Evolutionary conservation across 805 yeast species (phyloP).

Genomic region (Sugiyamaella qingdaonensis): DNA sequence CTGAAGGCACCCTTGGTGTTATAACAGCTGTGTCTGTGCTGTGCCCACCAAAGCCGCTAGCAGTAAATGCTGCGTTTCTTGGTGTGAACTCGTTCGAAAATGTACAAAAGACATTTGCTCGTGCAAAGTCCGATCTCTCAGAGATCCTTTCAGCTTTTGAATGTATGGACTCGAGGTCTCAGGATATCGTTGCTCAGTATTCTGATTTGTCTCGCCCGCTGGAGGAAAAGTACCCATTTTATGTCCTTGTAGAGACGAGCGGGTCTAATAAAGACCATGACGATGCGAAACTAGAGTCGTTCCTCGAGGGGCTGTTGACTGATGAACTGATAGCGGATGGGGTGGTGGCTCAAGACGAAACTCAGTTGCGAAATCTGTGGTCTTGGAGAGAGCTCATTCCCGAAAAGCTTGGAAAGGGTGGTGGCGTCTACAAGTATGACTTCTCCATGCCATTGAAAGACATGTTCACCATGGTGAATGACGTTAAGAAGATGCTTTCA

Average conservation of each 20-base stretch:
- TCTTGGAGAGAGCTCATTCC: slow-evolving; percentile 93
- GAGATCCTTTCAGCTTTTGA: slow-evolving; percentile 92
- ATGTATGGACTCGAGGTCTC: slow-evolving; percentile 81
- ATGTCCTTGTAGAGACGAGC: slow-evolving; percentile 89
- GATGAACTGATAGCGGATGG: slow-evolving; percentile 85
- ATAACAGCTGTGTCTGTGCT: slow-evolving; percentile 86
- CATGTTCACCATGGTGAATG: slow-evolving; percentile 78
- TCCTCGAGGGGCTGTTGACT: slow-evolving; percentile 82
- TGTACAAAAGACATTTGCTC: slow-evolving; percentile 77
- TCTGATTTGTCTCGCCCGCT: slow-evolving; percentile 66
- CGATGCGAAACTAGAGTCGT: slow-evolving; percentile 79
- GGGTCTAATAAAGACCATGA: slow-evolving; percentile 94
- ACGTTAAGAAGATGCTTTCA: slow-evolving; percentile 56
- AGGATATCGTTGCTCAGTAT: slow-evolving; percentile 39
- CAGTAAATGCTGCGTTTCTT: slow-evolving; percentile 81
- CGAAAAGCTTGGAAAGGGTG: slow-evolving; percentile 77
- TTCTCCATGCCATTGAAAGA: slow-evolving; percentile 84
- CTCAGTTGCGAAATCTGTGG: slow-evolving; percentile 83
- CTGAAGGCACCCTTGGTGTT: slow-evolving; percentile 89
- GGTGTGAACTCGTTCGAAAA: slow-evolving; percentile 77
- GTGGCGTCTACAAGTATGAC: slow-evolving; percentile 97
- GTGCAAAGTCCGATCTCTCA: slow-evolving; percentile 71
- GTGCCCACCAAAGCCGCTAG: slow-evolving; percentile 84
- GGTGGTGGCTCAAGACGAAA: slow-evolving; percentile 91
- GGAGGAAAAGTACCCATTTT: slow-evolving; percentile 79